Base-by-base conservation (phyloP, 2,329 filamentous ascomycete species). In the Colletotrichum neosansevieriae region DNA sequence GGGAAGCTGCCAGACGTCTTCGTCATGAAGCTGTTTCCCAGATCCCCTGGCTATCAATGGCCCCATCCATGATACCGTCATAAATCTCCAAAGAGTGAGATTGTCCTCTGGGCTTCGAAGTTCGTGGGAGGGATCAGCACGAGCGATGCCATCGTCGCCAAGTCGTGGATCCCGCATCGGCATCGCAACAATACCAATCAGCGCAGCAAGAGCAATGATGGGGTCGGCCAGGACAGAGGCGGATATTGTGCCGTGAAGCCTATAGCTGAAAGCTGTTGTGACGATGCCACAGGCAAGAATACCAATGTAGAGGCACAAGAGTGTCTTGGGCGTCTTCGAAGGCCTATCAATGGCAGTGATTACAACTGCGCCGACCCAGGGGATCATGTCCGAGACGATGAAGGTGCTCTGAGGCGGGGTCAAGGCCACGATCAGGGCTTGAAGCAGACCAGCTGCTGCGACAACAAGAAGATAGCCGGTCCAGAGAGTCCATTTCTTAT, bases 1-100 rank as follows among this genome's bases (percentile, higher is more conserved):
- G 0, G 90, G 89, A 0, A 97, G 80, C 44, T 86, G 82, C 94
- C 94, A 97, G 2, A 97, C 91, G 75, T 97, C 93, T 42, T 91
- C 86, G 44, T 94, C 90, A 40, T 94, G 82, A 9, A 97, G 82
- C 72, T 94, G 91, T 45, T 89, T 84, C 34, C 83, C 81, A 47
- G 83, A 86, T 1, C 91, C 93, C 24, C 89, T 78, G 1, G 82
- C 80, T 12, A 97, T 93, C 6, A 97, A 79, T 0, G 94, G 91
- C 0, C 83, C 82, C 80, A 97, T 91, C 94, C 94, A 97, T 0
- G 88, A 92, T 32, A 97, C 91, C 6, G 88, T 91, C 87, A 95
- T 92, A 79, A 93, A 97, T 72, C 94, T 92, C 86, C 93, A 94
- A 1, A 94, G 82, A 0, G 86, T 92, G 24, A 97, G 77, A 71